Base-by-base conservation (phyloP, 2,329 filamentous ascomycete genomes). In the Diplodia sapinea region DNA sequence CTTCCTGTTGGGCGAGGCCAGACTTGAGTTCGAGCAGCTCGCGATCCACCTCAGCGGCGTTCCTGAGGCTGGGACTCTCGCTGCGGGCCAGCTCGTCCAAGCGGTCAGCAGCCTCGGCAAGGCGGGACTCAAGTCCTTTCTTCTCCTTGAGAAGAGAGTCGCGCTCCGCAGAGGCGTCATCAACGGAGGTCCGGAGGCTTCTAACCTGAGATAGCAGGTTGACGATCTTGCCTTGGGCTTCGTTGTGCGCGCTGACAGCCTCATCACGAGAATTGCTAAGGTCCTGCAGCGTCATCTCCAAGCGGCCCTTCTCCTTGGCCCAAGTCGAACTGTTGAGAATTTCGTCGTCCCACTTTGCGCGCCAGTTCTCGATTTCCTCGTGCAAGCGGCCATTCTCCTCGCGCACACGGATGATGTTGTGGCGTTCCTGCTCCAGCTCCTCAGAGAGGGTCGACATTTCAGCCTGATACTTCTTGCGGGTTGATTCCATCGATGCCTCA, bases 271-370 rank as follows among this genome's bases (percentile, higher is more conserved):
- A 96, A 59, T 92, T 89, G 12, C 91, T 91, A 38, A 98, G 87
- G 77, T 97, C 93, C 62, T 94, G 89, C 66, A 99, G 84, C 5
- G 93, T 96, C 69, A 93, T 88, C 77, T 98, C 94, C 50, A 99
- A 85, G 17, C 94, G 90, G 17, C 93, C 87, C 83, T 98, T 98
- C 81, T 99, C 94, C 82, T 99, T 99, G 13, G 94, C 94, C 94
- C 95, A 98, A 0, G 94, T 97, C 17, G 93, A 96, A 79, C 93
- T 96, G 81, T 98, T 98, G 73, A 98, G 87, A 12, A 98, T 93
- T 80, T 99, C 94, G 73, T 98, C 93, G 74, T 99, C 95, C 94
- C 95, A 98, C 81, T 98, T 98, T 72, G 90, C 93, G 71, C 95
- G 89, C 68, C 98, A 86, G 74, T 97, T 93, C 73, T 99, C 95